Base-by-base conservation (phyloP, 768 basidiomycete species). In the Pleurotus eryngii region DNA sequence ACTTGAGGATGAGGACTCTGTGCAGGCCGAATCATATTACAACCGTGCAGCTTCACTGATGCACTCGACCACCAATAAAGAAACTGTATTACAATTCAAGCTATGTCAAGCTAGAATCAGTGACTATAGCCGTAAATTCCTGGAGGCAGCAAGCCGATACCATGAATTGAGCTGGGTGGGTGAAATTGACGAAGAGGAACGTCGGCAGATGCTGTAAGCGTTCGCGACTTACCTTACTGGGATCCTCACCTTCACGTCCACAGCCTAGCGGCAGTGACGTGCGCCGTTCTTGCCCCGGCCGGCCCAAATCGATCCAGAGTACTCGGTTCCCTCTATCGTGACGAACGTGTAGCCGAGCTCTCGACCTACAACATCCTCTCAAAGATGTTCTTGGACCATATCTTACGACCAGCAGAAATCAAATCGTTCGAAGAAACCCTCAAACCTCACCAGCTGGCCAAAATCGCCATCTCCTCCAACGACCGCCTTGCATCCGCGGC, bases 331-430 rank as follows among this genome's bases (percentile, higher is more conserved):
- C 80, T 99, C 48, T 95, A 92, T 68, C 84, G 97, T 48, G 97
- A 99, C 68, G 97, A 98, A 67, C 87, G 97, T 39, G 87, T 92
- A 0, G 66, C 79, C 24, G 84, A 90, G 20, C 84, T 96, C 3
- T 81, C 87, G 5, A 87, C 89, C 11, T 89, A 87, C 76, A 90
- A 91, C 66, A 95, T 99, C 69, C 84, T 99, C 22, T 87, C 90
- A 38, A 98, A 98, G 70, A 98, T 98, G 96, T 95, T 97, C 74
- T 86, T 98, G 60, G 97, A 98, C 68, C 95, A 94, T 63, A 98
- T 99, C 68, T 83, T 99, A 49, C 89, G 95, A 45, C 81, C 94
- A 1, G 78, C 83, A 46, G 96, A 99, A 74, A 83, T 98, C 56
- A 86, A 90, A 67, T 87, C 87, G 48, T 99, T 99, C 68, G 92